These are phyloP conservation scores for Blumeriella jaapii DNA, from an alignment of 2,329 filamentous ascomycete genomes.

Conservation along the genomic window DNA sequence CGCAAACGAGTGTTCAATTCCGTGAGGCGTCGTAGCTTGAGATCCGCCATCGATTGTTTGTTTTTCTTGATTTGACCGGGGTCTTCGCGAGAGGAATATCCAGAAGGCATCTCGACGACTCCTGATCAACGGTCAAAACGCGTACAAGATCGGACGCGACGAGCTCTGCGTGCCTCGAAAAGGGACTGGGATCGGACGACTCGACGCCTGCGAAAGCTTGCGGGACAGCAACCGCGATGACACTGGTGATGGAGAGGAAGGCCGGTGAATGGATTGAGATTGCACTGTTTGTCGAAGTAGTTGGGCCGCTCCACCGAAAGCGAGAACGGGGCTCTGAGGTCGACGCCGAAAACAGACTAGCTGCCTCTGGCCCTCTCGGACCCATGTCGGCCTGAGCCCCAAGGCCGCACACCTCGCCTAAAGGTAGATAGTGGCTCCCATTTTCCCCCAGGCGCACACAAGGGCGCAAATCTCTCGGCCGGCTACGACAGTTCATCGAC, in stretches of 20 bases:
- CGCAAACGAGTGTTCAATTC: conserved; percentile 93
- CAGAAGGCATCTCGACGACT: conserved; percentile 40
- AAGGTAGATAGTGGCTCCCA: too few species aligned
- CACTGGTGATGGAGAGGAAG: not conserved
- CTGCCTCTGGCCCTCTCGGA: too few species aligned
- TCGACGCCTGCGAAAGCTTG: conserved; percentile 7
- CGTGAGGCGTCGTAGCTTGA: conserved; percentile 90
- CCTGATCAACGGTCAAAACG: conserved; percentile 8
- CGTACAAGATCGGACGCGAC: not conserved
- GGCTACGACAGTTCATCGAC: too few species aligned
- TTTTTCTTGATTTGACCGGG: conserved; percentile 71
- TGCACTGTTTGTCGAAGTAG: conserved; percentile 3
- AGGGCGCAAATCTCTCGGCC: too few species aligned
- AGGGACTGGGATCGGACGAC: not conserved
- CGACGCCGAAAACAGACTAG: too few species aligned
- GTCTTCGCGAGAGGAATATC: conserved; percentile 57
- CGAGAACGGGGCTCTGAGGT: too few species aligned
- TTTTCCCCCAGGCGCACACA: too few species aligned
- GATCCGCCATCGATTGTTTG: conserved; percentile 98
- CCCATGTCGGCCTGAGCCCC: too few species aligned
- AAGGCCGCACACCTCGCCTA: too few species aligned
- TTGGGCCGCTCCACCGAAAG: too few species aligned
- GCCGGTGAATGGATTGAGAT: too few species aligned
- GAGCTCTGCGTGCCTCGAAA: conserved; percentile 3
- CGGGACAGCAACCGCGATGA: conserved; percentile 1